phyloP scores from a whole-genome alignment of 2,329 filamentous ascomycete genomes.

The Trichoderma sp. region DNA sequence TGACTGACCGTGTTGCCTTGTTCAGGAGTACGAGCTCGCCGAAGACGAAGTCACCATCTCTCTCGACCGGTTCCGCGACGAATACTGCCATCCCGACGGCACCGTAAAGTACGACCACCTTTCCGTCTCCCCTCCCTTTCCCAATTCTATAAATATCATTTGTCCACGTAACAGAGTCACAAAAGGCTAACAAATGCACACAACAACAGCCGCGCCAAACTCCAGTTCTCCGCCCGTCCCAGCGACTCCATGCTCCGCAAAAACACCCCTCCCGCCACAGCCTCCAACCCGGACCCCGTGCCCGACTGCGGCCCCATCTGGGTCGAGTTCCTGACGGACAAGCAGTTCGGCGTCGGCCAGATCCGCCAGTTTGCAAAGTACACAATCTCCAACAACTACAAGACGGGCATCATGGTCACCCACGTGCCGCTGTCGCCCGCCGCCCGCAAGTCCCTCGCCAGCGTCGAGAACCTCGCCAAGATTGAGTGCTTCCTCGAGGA shows the following conservation, averaged over 20 bases:
- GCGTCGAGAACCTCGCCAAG: conserved; percentile 70
- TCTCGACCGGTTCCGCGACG: conserved; percentile 73
- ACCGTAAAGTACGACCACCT: conserved; percentile 62
- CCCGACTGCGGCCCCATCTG: conserved; percentile 84
- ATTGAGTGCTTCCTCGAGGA: conserved; percentile 96
- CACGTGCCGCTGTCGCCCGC: conserved; percentile 78
- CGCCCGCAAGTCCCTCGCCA: conserved; percentile 81
- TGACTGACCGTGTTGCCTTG: neutral
- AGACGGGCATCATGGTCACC: conserved; percentile 88
- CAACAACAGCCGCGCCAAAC: conserved; percentile 66
- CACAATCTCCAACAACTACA: conserved; percentile 75
- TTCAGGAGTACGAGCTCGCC: conserved; percentile 84
- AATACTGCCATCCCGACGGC: conserved; percentile 72
- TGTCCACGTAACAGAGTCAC: neutral
- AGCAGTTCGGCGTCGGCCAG: conserved; percentile 83
- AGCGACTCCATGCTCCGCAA: conserved; percentile 81
- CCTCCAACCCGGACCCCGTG: conserved; percentile 65
- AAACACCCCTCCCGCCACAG: conserved; percentile 70
- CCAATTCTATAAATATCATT: neutral
- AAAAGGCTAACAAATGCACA: neutral
- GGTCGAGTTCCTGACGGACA: conserved; percentile 84
- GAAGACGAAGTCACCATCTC: conserved; percentile 86
- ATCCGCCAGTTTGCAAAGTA: conserved; percentile 86
- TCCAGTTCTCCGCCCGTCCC: conserved; percentile 86
- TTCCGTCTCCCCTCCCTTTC: neutral